Base-by-base conservation (phyloP, 495 filamentous ascomycete genomes). In the Penicillium robsamsonii region DNA sequence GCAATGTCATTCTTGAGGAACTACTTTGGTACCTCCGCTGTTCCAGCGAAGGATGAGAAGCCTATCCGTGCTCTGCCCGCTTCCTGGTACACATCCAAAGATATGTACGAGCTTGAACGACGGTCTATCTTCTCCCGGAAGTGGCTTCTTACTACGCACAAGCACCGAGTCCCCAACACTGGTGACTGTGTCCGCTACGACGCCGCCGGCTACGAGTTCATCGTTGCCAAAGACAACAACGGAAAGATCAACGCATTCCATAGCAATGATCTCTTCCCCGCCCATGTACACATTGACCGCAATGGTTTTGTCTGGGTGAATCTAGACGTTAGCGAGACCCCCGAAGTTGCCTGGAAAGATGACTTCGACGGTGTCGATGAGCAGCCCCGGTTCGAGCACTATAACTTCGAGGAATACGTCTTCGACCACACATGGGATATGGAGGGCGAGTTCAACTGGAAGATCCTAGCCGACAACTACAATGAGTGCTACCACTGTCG, bases 401-500 rank as follows among this genome's bases (percentile, higher is more conserved):
- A 71, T 64, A 67, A 79, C 57, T 79, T 78, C 50, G 69, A 71
- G 4, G 64, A 80, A 5, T 81, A 76, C 61, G 38, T 51, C 24
- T 80, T 74, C 52, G 77, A 79, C 52, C 75, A 81, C 56, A 67
- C 57, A 18, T 81, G 75, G 75, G 65, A 74, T 13, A 72, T 75
- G 69, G 75, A 75, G 45, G 75, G 69, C 4, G 67, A 67, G 0
- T 74, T 70, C 58, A 81, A 81, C 66, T 81, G 77, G 78, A 81
- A 81, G 68, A 73, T 73, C 40, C 51, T 77, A 1, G 69, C 69
- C 37, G 77, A 79, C 48, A 79, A 79, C 66, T 81, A 79, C 65
- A 79, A 79, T 57, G 76, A 81, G 57, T 81, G 77, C 60, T 80
- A 80, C 48, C 78, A 79, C 65, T 81, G 77, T 61, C 63, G 59